A percentile compares a stretch with the other conserved stretches of the same genome.
These are phyloP conservation scores for Cyclotella baltica DNA, from an alignment of 108 stramenopile species.

Conservation along the genomic window DNA sequence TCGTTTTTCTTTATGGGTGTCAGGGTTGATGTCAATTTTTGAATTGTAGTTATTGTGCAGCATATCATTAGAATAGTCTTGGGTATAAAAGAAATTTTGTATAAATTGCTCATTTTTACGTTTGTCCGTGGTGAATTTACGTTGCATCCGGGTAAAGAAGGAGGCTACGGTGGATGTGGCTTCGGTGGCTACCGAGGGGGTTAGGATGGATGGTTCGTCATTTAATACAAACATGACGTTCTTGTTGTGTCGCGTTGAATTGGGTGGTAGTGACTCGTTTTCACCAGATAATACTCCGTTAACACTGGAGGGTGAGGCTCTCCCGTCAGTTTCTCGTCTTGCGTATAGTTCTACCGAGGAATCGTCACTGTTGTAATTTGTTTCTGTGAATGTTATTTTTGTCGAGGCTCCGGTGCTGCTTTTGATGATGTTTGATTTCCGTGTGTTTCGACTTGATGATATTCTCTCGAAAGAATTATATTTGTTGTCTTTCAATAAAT, in stretches of 20 bases:
- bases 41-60: slow-evolving; percentile 10
- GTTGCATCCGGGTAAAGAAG: slow-evolving; percentile 37
- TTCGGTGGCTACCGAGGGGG: background rate
- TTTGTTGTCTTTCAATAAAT: too few relatives aligned
- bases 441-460: background rate
- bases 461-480: too few relatives aligned
- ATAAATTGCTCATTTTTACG: slow-evolving; percentile 34
- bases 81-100: slow-evolving; percentile 45
- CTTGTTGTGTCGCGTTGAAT: background rate
- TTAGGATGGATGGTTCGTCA: background rate
- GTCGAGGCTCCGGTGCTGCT: background rate
- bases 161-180: slow-evolving; percentile 8
- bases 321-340: slow-evolving; percentile 13
- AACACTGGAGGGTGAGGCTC: background rate
- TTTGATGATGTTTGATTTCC: background rate
- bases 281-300: background rate
- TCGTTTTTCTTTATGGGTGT: slow-evolving; percentile 6
- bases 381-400: background rate
- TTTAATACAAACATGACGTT: background rate
- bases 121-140: slow-evolving; percentile 30
- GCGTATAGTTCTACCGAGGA: slow-evolving; percentile 42
- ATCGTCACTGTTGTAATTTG: slow-evolving; percentile 43
- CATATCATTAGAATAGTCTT: slow-evolving; percentile 3
- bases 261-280: background rate
- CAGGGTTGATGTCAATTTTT: slow-evolving; percentile 43